Conservation (phyloP, 78 protist species). For the Reticulomyxa filosa region DNA sequence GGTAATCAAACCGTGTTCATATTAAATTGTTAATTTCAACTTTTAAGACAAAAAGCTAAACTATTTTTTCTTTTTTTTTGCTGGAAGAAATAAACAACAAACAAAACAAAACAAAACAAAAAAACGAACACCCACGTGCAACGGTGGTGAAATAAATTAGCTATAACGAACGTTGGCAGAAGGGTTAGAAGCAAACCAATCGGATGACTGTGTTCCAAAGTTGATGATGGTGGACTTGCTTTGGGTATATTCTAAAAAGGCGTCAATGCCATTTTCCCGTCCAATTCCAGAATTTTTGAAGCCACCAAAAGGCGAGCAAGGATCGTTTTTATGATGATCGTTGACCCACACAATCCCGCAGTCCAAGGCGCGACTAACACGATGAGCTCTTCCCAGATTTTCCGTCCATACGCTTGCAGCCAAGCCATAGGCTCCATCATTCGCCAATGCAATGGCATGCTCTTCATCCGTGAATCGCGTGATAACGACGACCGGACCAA, state of each 20-base stretch:
- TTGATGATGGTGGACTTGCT: not conserved
- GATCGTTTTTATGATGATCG: not conserved
- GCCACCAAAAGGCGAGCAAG: not conserved
- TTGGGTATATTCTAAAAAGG: slow-evolving; percentile 6
- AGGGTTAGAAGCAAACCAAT: not conserved
- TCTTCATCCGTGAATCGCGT: not conserved
- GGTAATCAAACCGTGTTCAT: too few relatives aligned
- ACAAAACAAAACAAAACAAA: not conserved
- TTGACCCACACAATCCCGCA: not conserved
- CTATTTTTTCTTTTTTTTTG: not conserved
- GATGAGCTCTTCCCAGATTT: not conserved
- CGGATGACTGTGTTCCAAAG: not conserved
- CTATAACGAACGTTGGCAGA: not conserved
- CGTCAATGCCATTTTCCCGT: slow-evolving; percentile 2
- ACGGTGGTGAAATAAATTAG: not conserved
- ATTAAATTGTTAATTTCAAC: too few relatives aligned
- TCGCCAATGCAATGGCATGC: not conserved
- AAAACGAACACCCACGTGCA: too few relatives aligned
- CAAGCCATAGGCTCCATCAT: not conserved
- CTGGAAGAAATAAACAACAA: too few relatives aligned
- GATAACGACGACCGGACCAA: not conserved
- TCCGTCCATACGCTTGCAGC: not conserved
- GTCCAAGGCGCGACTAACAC: not conserved
- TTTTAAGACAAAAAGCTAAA: too few relatives aligned
- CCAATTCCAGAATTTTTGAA: not conserved